These are phyloP conservation scores for barrel medic (Medicago truncatula) DNA, from an alignment of 306 rosid species.

Conservation along the genomic window MtrunA17r5.0-ANR NC_053048.1:1001001-1001500, in stretches of 20 bases:
- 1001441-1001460: no score
- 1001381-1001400: not conserved
- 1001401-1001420: no score
- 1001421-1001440: no score
- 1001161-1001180: slow-evolving; percentile 1
- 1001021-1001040: slow-evolving; percentile 93
- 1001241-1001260: not conserved
- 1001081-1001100: slow-evolving; percentile 72
- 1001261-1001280: not conserved
- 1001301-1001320: not conserved
- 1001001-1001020: slow-evolving; percentile 84
- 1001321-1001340: not conserved
- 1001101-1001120: slow-evolving; percentile 84
- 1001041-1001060: slow-evolving; percentile 95
- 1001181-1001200: slow-evolving; percentile 6
- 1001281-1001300: not conserved
- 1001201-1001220: not conserved
- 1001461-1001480: not conserved
- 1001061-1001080: slow-evolving; percentile 98
- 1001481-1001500: slow-evolving; percentile 24
- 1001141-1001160: slow-evolving; percentile 75
- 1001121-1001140: slow-evolving; percentile 79
- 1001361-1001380: not conserved
- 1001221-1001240: not conserved
- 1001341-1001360: not conserved